Evolutionary conservation across 305 asterid species (phyloP), one percentile per base, ranked within the genome.

Genomic region (Coffea humblotiana): DNA sequence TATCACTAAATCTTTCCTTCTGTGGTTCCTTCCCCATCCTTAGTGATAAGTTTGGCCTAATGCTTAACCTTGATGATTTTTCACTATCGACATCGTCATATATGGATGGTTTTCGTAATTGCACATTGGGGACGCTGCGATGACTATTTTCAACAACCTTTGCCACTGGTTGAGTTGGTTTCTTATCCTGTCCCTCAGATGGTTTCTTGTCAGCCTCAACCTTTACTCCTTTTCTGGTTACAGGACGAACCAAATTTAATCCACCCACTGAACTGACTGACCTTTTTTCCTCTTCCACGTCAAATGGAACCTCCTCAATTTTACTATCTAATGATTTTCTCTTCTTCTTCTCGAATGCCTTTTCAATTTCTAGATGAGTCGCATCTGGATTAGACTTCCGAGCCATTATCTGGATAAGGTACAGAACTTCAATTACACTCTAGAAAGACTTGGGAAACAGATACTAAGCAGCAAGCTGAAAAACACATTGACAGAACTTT

Each of bases 321-420:
- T 82, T 93, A 70, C 76, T 86, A 25, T 79, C 56, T 70, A 72
- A 69, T 67, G 82, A 71, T 83, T 88, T 87, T 25, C 92, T 89
- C 86, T 89, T 88, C 83, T 88, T 90, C 82, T 88, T 87, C 15
- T 86, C 88, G 68, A 86, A 72, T 69, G 90, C 80, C 83, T 95
- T 91, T 86, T 92, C 98, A 80, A 93, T 90, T 80, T 95, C 97
- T 89, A 93, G 80, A 86, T 92, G 90, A 69, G 94, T 87, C 77
- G 90, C 40, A 63, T 92, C 98, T 23, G 96, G 99, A 88, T 92
- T 88, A 35, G 86, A 80, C 90, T 93, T 95, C 84, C 89, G 84
- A 75, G 97, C 94, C 93, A 92, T 89, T 80, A 95, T 90, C 99
- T 95, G 87, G 77, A 82, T 81, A 80, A 78, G 73, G 51, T 75